Evolutionary conservation across 257 asterid species (phyloP).

Genomic region (Striga asiatica): DNA sequence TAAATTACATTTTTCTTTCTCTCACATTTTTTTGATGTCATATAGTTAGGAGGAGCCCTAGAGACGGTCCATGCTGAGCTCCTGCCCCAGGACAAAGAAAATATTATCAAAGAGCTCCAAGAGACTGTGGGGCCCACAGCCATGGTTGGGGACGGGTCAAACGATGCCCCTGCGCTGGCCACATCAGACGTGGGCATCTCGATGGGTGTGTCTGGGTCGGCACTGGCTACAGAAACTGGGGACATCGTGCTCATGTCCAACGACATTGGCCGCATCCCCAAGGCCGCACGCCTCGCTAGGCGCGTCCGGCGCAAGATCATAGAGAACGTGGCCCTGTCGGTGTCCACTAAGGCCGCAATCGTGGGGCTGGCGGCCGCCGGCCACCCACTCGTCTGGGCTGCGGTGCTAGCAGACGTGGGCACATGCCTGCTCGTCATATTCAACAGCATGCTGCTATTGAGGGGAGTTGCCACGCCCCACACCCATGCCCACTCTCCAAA

Average conservation of each 20-base stretch:
- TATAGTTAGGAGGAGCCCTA: constrained; percentile 45
- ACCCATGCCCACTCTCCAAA: too few species aligned
- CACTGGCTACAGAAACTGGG: constrained; percentile 63
- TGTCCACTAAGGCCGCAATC: constrained; percentile 41
- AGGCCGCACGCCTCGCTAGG: constrained; percentile 36
- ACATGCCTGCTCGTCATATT: constrained; percentile 61
- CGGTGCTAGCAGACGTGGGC: constrained; percentile 61
- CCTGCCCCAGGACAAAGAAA: constrained; percentile 55
- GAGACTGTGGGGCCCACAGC: constrained; percentile 42
- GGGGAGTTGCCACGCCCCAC: constrained; percentile 16
- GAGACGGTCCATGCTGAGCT: constrained; percentile 51
- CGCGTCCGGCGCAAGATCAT: constrained; percentile 36
- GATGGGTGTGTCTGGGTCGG: constrained; percentile 78
- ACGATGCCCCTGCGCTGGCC: constrained; percentile 78
- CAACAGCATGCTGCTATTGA: constrained; percentile 56
- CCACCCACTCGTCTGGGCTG: constrained; percentile 78
- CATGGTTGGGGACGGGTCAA: constrained; percentile 70
- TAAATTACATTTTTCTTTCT: not conserved
- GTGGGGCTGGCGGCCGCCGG: constrained; percentile 62
- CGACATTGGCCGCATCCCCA: constrained; percentile 53
- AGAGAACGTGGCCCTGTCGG: constrained; percentile 44
- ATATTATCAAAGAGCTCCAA: constrained; percentile 40
- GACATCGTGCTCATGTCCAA: constrained; percentile 62
- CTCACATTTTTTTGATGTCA: too few species aligned
- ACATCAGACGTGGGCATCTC: constrained; percentile 65